Base-by-base conservation (phyloP, 495 filamentous ascomycete genomes). In the Echria macrotheca region DNA sequence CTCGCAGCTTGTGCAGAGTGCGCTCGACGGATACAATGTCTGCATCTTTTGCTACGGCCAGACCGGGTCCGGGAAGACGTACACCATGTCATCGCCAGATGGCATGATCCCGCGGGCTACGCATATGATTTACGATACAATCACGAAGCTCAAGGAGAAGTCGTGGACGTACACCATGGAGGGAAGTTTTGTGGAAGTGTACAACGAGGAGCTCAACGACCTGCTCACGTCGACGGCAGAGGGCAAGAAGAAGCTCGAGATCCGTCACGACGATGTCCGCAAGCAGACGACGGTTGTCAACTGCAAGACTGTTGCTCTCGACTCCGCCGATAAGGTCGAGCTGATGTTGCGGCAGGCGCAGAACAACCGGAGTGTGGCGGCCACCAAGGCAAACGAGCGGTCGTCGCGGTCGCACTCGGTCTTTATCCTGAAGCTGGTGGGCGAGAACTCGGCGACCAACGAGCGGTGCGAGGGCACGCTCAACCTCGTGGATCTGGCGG, bases 41-140 rank as follows among this genome's bases (percentile, higher is more conserved):
- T 96, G 91, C 67, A 97, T 99, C 54, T 96, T 99, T 71, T 96
- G 90, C 64, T 99, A 99, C 63, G 93, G 93, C 28, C 93, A 99
- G 63, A 98, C 93, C 3, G 93, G 93, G 3, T 91, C 90, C 26
- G 93, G 93, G 36, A 98, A 98, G 73, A 98, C 93, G 1, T 85
- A 83, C 58, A 97, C 94, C 17, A 99, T 99, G 93, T 91, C 87
- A 29, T 87, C 91, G 0, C 57, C 69, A 3, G 89, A 97, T 59
- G 93, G 93, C 51, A 96, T 99, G 84, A 99, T 99, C 48, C 94
- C 93, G 3, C 81, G 85, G 2, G 89, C 93, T 1, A 89, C 94
- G 1, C 81, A 87, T 51, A 88, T 96, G 68, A 95, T 99, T 50
- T 96, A 95, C 63, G 79, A 87, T 37, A 91, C 87, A 4, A 86